Evolutionary conservation across 2,329 filamentous ascomycete species (phyloP).

Genomic region (Hypoxylon sp.): DNA sequence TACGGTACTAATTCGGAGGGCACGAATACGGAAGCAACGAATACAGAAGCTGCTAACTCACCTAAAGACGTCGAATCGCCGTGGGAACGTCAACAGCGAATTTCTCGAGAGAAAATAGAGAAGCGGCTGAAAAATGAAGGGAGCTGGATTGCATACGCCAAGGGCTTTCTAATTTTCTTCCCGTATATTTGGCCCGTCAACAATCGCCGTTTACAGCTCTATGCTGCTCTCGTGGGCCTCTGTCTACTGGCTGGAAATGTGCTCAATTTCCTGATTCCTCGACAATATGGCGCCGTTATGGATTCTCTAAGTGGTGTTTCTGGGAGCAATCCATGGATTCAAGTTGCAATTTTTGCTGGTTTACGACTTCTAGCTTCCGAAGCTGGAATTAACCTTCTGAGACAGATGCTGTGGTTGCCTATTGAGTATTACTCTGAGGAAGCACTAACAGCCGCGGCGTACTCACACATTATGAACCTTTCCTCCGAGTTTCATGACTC

Average conservation of each 20-base stretch:
- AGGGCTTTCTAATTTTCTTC: constrained; percentile 81
- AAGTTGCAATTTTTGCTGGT: constrained; percentile 66
- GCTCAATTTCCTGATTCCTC: constrained; percentile 83
- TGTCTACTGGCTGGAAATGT: constrained; percentile 80
- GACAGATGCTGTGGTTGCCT: constrained; percentile 70
- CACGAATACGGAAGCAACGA: constrained; percentile 57
- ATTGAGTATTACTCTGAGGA: constrained; percentile 71
- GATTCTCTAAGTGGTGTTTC: constrained; percentile 72
- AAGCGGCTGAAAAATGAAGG: constrained; percentile 81
- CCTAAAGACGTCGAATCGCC: constrained; percentile 65
- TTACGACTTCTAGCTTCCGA: constrained; percentile 69
- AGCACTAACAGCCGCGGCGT: constrained; percentile 68
- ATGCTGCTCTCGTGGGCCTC: constrained; percentile 75
- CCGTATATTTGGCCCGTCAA: constrained; percentile 84
- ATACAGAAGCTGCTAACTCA: constrained; percentile 52
- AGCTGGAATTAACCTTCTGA: constrained; percentile 68
- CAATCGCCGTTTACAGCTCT: constrained; percentile 76
- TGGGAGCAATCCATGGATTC: constrained; percentile 65
- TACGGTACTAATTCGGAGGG: constrained; percentile 62
- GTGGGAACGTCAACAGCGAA: constrained; percentile 68
- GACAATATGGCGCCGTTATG: constrained; percentile 84
- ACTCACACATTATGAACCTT: constrained; percentile 72
- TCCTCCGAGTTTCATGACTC: constrained; percentile 74
- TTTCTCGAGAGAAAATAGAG: constrained; percentile 71
- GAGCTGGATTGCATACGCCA: constrained; percentile 83